Evolutionary conservation across 2,329 filamentous ascomycete species (phyloP).

Genomic region (Trichophyton schoenleinii): DNA sequence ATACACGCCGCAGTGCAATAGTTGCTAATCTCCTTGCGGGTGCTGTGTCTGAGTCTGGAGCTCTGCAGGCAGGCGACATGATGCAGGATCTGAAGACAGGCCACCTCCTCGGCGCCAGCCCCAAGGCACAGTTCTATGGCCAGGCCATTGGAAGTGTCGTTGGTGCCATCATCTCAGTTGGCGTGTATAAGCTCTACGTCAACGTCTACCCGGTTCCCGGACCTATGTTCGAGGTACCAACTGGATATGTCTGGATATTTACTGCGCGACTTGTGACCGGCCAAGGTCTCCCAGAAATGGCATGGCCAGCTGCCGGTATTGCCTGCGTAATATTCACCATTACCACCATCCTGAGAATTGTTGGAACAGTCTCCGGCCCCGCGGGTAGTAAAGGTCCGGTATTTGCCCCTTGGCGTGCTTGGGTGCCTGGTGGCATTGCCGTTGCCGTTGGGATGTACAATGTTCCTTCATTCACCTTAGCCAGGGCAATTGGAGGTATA

Average conservation of each 20-base stretch:
- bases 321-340: constrained; percentile 62
- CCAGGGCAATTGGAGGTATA: constrained; percentile 67
- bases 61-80: constrained; percentile 86
- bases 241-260: constrained; percentile 94
- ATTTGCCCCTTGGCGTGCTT: constrained; percentile 51
- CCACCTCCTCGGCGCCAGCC: constrained; percentile 79
- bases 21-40: constrained; percentile 91
- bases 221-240: constrained; percentile 83
- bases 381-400: constrained; percentile 22
- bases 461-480: constrained; percentile 86
- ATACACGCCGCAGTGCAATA: constrained; percentile 67
- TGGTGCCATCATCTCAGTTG: constrained; percentile 73
- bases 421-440: constrained; percentile 83
- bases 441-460: constrained; percentile 99
- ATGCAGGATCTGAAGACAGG: constrained; percentile 97
- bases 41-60: constrained; percentile 72
- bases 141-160: constrained; percentile 82
- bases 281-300: constrained; percentile 72
- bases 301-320: constrained; percentile 62
- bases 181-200: constrained; percentile 82
- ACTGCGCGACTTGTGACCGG: constrained; percentile 88
- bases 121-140: constrained; percentile 91
- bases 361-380: constrained; percentile 16
- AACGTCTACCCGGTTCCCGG: constrained; percentile 81
- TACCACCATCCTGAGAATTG: constrained; percentile 57